Evolutionary conservation across 306 rosid species (phyloP).

Genomic region (Trifolium subterraneum): DNA sequence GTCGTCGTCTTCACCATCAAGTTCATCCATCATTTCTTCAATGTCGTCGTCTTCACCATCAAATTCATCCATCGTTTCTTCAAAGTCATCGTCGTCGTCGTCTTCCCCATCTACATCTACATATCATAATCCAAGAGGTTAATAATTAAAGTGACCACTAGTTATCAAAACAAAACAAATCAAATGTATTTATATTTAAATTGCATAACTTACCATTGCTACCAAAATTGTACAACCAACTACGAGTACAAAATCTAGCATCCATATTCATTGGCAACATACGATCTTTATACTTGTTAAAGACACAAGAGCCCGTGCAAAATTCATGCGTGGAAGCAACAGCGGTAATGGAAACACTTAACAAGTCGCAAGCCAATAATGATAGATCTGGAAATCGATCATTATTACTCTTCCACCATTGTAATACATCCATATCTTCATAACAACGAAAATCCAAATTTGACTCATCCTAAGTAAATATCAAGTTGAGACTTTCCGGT

Average conservation of each 20-base stretch:
- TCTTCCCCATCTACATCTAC: background rate
- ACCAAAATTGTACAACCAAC: background rate
- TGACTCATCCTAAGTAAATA: slow-evolving; percentile 12
- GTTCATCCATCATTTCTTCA: background rate
- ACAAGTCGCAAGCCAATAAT: slow-evolving; percentile 15
- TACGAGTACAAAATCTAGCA: background rate
- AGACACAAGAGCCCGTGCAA: background rate
- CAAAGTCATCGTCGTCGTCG: background rate
- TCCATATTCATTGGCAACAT: background rate
- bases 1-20: background rate
- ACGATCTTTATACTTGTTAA: background rate
- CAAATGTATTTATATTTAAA: background rate
- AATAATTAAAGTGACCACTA: background rate
- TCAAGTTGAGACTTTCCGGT: slow-evolving; percentile 14
- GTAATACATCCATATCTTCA: background rate
- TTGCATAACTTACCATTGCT: background rate
- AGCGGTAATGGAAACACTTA: slow-evolving; percentile 1
- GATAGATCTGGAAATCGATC: background rate
- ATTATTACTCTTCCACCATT: slow-evolving; percentile 2
- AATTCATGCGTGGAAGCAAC: background rate
- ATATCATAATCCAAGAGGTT: slow-evolving; percentile 3
- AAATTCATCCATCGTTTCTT: background rate
- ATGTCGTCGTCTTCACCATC: background rate
- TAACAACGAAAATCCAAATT: slow-evolving; percentile 2
- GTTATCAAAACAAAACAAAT: background rate